Evolutionary conservation across 805 yeast species (phyloP).

Genomic region (Kodamaea lidongshanica): DNA sequence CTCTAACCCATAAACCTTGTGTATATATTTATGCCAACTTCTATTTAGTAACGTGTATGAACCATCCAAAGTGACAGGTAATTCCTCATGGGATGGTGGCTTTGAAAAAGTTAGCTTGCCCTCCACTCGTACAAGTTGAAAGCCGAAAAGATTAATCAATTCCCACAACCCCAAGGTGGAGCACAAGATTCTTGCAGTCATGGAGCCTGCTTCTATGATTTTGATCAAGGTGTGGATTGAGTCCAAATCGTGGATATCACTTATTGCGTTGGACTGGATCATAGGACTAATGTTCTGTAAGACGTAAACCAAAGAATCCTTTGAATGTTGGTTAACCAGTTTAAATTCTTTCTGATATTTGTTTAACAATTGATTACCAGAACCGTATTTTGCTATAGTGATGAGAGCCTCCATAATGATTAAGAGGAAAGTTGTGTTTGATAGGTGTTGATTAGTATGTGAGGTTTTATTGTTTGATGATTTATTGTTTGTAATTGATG

Average conservation of each 20-base stretch:
- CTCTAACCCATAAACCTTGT: slow-evolving; percentile 32
- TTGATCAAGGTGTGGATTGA: slow-evolving; percentile 12
- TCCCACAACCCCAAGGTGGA: slow-evolving; percentile 35
- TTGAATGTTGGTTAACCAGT: slow-evolving; percentile 7
- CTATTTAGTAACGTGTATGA: slow-evolving; percentile 12
- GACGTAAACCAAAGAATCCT: slow-evolving; percentile 10
- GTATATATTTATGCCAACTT: slow-evolving; percentile 23
- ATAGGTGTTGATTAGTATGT: slow-evolving; percentile 14
- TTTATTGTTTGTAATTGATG: slow-evolving; percentile 1
- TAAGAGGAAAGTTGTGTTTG: slow-evolving; percentile 18
- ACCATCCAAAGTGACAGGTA: slow-evolving; percentile 9
- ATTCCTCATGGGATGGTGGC: background rate
- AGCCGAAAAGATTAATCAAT: too few species aligned
- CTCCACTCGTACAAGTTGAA: slow-evolving; percentile 11
- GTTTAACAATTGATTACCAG: background rate
- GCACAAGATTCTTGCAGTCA: slow-evolving; percentile 29
- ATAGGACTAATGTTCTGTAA: slow-evolving; percentile 11
- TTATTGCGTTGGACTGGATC: slow-evolving; percentile 7
- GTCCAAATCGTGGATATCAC: slow-evolving; percentile 5
- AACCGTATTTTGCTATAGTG: background rate
- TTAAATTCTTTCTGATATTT: slow-evolving; percentile 5
- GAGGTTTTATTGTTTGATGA: too few species aligned
- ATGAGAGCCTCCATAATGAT: slow-evolving; percentile 12
- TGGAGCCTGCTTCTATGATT: slow-evolving; percentile 13
- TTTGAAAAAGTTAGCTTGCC: background rate